Conservation (phyloP, 2,329 filamentous ascomycete species). For the Gremmenia infestans region DNA sequence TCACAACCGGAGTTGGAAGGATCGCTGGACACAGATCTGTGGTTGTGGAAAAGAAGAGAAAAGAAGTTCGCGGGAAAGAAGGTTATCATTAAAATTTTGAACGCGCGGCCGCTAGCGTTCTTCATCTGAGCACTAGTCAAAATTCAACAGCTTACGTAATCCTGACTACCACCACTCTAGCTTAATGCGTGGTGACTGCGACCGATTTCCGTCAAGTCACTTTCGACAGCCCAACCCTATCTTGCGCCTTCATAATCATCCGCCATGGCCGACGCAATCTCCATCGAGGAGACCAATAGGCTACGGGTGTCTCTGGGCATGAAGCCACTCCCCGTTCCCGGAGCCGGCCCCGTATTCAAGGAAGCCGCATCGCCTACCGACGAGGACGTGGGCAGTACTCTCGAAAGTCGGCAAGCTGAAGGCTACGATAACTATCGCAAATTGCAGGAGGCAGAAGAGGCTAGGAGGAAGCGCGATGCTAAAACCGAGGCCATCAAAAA, state of each 20-base stretch:
- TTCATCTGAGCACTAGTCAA: not conserved
- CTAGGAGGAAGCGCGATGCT: conserved; percentile 74
- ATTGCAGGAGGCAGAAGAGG: conserved; percentile 63
- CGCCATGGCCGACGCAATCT: conserved; percentile 53
- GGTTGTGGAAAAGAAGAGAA: conserved; percentile 39
- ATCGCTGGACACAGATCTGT: conserved; percentile 84
- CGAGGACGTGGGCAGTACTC: conserved; percentile 71
- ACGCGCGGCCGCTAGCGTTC: not conserved
- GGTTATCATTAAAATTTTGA: conserved; percentile 15
- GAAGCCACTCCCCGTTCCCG: conserved; percentile 82
- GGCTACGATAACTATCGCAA: conserved; percentile 69
- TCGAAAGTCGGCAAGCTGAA: conserved; percentile 73
- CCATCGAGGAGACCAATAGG: conserved; percentile 91
- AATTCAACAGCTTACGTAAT: too few relatives aligned
- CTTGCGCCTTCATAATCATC: not conserved
- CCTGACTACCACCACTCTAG: too few relatives aligned
- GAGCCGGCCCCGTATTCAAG: conserved; percentile 56
- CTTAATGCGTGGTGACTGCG: too few relatives aligned
- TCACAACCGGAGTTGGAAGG: conserved; percentile 64
- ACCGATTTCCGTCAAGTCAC: too few relatives aligned
- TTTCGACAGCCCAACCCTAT: not conserved
- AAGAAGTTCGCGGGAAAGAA: conserved; percentile 25
- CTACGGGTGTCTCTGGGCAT: conserved; percentile 85
- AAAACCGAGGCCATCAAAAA: conserved; percentile 80
- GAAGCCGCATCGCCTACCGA: conserved; percentile 46